These are phyloP conservation scores for Cladorrhinum sp. DNA, from an alignment of 2,329 filamentous ascomycete genomes.

Conservation along the genomic window DNA sequence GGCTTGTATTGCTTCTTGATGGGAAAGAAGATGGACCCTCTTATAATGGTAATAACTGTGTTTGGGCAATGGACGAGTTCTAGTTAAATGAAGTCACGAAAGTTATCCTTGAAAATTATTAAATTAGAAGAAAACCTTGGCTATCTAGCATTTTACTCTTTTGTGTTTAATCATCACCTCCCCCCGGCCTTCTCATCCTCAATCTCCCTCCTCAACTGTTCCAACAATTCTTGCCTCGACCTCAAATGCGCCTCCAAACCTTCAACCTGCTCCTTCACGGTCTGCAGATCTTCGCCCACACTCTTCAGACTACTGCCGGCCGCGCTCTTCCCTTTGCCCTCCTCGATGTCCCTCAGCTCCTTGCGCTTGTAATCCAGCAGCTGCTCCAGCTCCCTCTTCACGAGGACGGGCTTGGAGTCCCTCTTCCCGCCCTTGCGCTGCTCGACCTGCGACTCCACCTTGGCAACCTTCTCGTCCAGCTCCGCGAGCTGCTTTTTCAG, in stretches of 20 bases:
- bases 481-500: conserved; percentile 90
- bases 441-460: conserved; percentile 74
- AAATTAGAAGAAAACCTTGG: neutral
- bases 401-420: conserved; percentile 80
- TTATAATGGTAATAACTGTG: neutral
- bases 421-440: conserved; percentile 64
- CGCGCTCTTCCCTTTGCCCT: conserved; percentile 65
- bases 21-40: too few species aligned
- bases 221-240: conserved; percentile 70
- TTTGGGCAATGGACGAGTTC: neutral
- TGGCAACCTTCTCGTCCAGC: conserved; percentile 81
- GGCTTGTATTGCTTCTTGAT: too few species aligned
- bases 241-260: conserved; percentile 80
- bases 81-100: too few species aligned
- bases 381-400: conserved; percentile 92
- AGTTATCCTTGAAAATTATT: too few species aligned
- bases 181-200: conserved; percentile 74
- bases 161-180: conserved; percentile 33
- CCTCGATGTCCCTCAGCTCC: conserved; percentile 71
- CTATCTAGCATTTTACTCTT: neutral
- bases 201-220: conserved; percentile 75
- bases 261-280: conserved; percentile 92
- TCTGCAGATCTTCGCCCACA: conserved; percentile 79
- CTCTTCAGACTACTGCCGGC: conserved; percentile 71
- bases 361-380: conserved; percentile 91